phyloP scores from a whole-genome alignment of 31 red algal species.

The Odonthalia washingtoniensis region DNA sequence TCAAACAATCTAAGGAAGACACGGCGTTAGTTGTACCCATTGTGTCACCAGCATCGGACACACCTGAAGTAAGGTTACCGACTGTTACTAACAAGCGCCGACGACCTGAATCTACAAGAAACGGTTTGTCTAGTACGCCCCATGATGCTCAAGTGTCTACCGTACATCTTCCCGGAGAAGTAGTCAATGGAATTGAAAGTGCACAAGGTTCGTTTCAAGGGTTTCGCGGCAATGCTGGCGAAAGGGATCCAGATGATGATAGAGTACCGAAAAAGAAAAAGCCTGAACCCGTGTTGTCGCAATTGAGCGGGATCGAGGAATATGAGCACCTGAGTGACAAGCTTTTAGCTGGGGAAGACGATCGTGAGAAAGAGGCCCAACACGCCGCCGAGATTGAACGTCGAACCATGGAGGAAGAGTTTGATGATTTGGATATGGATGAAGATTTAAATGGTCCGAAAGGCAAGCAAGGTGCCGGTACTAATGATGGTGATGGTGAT shows the following conservation, averaged over 20 bases:
- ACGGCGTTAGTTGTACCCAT: too few species aligned
- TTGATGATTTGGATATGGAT: conserved; percentile 39
- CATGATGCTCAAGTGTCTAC: neutral
- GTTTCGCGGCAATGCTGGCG: conserved; percentile 7
- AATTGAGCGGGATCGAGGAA: neutral
- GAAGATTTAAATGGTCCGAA: neutral
- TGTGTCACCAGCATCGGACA: too few species aligned
- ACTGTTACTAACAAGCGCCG: too few species aligned
- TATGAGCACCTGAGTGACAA: conserved; percentile 52
- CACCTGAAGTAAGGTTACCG: too few species aligned
- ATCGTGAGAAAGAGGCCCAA: conserved; percentile 51
- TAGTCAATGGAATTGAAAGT: neutral
- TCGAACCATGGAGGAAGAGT: conserved; percentile 44
- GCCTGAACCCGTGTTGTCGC: neutral
- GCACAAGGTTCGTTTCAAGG: conserved; percentile 10
- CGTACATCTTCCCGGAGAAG: neutral
- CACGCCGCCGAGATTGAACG: conserved; percentile 47
- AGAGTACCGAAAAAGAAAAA: neutral
- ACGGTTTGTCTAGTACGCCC: too few species aligned
- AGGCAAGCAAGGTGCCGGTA: neutral
- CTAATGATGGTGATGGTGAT: conserved; percentile 1
- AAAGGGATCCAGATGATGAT: neutral
- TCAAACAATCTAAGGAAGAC: too few species aligned
- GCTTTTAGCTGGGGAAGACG: conserved; percentile 70
- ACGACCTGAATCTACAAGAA: too few species aligned